These are phyloP conservation scores for Saturnispora dispora DNA, from an alignment of 805 yeast genomes.

Conservation along the genomic window DNA sequence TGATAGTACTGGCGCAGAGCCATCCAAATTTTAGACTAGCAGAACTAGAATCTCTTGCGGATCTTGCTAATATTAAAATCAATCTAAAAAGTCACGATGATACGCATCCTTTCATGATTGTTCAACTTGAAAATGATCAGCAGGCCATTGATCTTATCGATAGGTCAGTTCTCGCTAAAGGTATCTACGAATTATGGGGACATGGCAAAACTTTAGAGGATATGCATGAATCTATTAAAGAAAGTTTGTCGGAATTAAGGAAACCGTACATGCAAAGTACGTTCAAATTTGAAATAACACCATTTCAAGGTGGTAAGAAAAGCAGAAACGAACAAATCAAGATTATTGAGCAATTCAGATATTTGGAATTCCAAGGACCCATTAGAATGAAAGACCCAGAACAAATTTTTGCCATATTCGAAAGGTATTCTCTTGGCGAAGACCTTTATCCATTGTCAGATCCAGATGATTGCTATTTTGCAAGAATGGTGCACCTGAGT, in stretches of 20 bases:
- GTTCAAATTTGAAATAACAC: conserved; percentile 78
- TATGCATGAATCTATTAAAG: conserved; percentile 45
- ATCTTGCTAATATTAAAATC: conserved; percentile 42
- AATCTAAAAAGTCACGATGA: conserved; percentile 54
- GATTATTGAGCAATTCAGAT: conserved; percentile 64
- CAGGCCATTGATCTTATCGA: conserved; percentile 55
- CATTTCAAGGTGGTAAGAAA: conserved; percentile 61
- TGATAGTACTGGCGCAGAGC: conserved; percentile 79
- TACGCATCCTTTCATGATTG: conserved; percentile 59
- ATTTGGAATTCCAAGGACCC: conserved; percentile 65
- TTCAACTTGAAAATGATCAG: conserved; percentile 55
- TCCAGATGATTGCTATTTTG: conserved; percentile 63
- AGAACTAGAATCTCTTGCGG: conserved; percentile 80
- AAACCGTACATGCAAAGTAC: conserved; percentile 34
- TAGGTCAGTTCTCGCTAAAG: conserved; percentile 62
- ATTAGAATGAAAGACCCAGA: conserved; percentile 74
- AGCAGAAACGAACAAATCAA: conserved; percentile 40
- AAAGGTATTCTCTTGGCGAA: conserved; percentile 44
- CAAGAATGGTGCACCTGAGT: conserved; percentile 56
- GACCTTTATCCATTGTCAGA: conserved; percentile 32
- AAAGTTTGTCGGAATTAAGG: conserved; percentile 24
- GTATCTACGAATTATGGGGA: conserved; percentile 84
- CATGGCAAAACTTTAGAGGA: conserved; percentile 45
- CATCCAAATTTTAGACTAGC: conserved; percentile 72
- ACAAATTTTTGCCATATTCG: conserved; percentile 59